phyloP scores from a whole-genome alignment of 2,329 filamentous ascomycete species.

The Alternaria viburni region DNA sequence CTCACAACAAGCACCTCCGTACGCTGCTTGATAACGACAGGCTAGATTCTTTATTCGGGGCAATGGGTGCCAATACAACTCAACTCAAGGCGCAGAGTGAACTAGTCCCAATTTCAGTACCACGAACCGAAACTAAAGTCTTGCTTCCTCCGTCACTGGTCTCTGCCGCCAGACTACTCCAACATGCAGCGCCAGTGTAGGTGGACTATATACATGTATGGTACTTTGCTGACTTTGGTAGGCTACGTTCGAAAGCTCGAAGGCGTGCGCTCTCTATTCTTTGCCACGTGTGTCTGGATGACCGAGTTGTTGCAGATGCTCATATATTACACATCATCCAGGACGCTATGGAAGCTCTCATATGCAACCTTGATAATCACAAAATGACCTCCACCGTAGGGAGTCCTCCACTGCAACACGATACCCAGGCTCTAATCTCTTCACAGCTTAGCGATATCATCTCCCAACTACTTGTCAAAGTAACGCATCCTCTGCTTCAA shows the following conservation, averaged over 20 bases:
- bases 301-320: conserved; percentile 31
- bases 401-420: conserved; percentile 11
- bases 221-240: conserved; percentile 15
- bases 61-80: conserved; percentile 59
- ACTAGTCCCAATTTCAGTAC: conserved; percentile 11
- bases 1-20: conserved; percentile 35
- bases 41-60: conserved; percentile 62
- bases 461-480: conserved; percentile 33
- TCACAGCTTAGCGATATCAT: conserved; percentile 35
- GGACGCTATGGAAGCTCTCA: conserved; percentile 39
- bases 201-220: background rate
- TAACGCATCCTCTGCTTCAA: conserved; percentile 61
- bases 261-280: conserved; percentile 34
- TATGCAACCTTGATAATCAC: conserved; percentile 34
- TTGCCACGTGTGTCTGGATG: conserved; percentile 41
- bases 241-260: conserved; percentile 29
- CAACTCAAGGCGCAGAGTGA: conserved; percentile 3
- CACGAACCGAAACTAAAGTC: conserved; percentile 12
- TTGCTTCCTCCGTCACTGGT: conserved; percentile 30
- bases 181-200: conserved; percentile 34
- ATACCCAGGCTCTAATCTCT: conserved; percentile 28
- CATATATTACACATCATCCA: conserved; percentile 32
- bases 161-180: conserved; percentile 31
- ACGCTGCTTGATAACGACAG: conserved; percentile 47
- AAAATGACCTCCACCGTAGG: conserved; percentile 33